A percentile compares a stretch with the other conserved stretches of the same genome.
Conservation (phyloP, 1,139 yeast species). For the Magnusiomyces clavatus region DNA sequence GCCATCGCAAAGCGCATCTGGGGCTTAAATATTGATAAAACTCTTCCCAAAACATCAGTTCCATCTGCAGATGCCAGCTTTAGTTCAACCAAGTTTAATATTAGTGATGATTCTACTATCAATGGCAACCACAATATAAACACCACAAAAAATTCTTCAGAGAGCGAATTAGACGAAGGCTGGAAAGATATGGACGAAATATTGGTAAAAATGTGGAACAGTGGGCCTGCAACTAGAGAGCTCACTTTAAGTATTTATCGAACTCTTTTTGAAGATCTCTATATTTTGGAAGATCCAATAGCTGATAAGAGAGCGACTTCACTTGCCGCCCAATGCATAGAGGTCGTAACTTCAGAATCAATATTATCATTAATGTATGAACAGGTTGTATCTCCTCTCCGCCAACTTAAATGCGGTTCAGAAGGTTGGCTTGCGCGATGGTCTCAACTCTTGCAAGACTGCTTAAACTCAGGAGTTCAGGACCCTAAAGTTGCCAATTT, state of each 20-base stretch:
- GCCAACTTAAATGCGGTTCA: constrained; percentile 38
- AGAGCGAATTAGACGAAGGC: constrained; percentile 40
- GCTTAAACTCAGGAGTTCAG: constrained; percentile 21
- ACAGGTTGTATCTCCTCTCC: constrained; percentile 44
- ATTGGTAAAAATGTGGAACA: constrained; percentile 67
- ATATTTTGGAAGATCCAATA: constrained; percentile 81
- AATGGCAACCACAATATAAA: neutral
- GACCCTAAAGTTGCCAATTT: constrained; percentile 38
- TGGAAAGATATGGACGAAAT: constrained; percentile 87
- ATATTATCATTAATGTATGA: constrained; percentile 64
- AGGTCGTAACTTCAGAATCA: constrained; percentile 66
- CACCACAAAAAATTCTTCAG: neutral
- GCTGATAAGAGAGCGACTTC: constrained; percentile 76
- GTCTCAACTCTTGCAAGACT: constrained; percentile 55
- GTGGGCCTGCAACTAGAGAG: constrained; percentile 55
- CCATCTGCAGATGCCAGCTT: constrained; percentile 4
- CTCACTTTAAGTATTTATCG: constrained; percentile 69
- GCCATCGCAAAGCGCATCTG: constrained; percentile 86
- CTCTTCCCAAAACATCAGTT: neutral
- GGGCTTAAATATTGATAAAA: constrained; percentile 45
- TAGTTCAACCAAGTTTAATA: constrained; percentile 3
- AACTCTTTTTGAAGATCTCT: constrained; percentile 90
- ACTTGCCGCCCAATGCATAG: constrained; percentile 74
- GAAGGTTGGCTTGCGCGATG: constrained; percentile 88
- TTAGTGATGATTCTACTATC: neutral